These are phyloP conservation scores for Brassica cretica DNA, from an alignment of 345 rosid species.

Conservation along the genomic window DNA sequence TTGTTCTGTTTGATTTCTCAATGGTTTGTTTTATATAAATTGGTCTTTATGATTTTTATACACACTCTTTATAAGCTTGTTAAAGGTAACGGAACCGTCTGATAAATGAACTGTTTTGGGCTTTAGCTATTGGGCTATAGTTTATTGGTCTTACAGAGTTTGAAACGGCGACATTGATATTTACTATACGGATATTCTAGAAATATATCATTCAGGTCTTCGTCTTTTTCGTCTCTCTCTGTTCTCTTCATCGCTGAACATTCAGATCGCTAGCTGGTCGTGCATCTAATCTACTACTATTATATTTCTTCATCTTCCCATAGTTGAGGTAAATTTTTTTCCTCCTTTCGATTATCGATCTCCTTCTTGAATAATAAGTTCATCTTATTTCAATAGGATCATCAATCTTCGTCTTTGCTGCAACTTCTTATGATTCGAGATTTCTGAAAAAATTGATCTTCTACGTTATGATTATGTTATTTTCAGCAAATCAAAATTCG, in stretches of 20 bases:
- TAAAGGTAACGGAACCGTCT: not conserved
- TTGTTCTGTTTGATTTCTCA: slow-evolving; percentile 4
- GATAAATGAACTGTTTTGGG: slow-evolving; percentile 27
- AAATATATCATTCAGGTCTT: slow-evolving; percentile 37
- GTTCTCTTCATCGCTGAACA: slow-evolving; percentile 13
- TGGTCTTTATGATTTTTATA: not conserved
- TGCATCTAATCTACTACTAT: slow-evolving; percentile 22
- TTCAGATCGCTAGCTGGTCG: slow-evolving; percentile 35
- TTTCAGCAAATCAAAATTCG: not conserved
- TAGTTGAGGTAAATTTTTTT: slow-evolving; percentile 18
- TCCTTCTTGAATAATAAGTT: not conserved
- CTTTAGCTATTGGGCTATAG: slow-evolving; percentile 14
- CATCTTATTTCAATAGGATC: not conserved
- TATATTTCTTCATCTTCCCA: slow-evolving; percentile 13
- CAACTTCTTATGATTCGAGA: slow-evolving; percentile 10
- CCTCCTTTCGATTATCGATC: not conserved
- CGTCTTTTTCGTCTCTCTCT: slow-evolving; percentile 11
- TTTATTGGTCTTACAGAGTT: slow-evolving; percentile 39
- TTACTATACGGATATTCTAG: slow-evolving; percentile 18
- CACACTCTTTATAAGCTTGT: not conserved
- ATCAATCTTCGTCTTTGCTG: slow-evolving; percentile 15
- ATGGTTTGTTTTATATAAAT: slow-evolving; percentile 14
- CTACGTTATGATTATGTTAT: slow-evolving; percentile 5
- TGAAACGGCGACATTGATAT: slow-evolving; percentile 11
- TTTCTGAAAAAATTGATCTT: slow-evolving; percentile 14